Base-by-base conservation (phyloP, 2,329 filamentous ascomycete genomes). In the Laburnicola sp. region DNA sequence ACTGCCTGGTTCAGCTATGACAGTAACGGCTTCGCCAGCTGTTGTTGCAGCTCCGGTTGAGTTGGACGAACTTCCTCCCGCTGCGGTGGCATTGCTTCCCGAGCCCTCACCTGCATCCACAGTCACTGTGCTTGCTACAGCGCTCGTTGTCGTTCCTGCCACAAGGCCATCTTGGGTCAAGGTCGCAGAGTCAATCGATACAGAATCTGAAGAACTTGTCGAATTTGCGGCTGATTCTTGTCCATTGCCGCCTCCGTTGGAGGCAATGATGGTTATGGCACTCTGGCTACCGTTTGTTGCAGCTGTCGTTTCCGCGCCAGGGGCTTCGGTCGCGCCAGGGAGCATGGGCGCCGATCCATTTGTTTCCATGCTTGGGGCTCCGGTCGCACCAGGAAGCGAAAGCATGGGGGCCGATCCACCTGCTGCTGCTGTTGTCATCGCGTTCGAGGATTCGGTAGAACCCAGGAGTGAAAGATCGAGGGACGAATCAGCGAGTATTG, bases 131-230 rank as follows among this genome's bases (percentile, higher is more conserved):
- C 43, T 49, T 10, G 50, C 59, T 9, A 43, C 59, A 26, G 54
- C 47, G 6, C 53, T 62, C 1, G 54, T 62, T 3, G 62, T 64
- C 2, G 59, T 60, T 9, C 58, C 58, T 6, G 56, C 57, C 7
- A 54, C 51, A 28, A 66, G 53, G 16, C 54, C 64, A 48, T 55
- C 65, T 22, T 48, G 34, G 10, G 34, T 45, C 32, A 45, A 23
- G 7, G 30, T 34, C 25, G 43, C 34, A 3, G 32, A 36, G 25
- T 45, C 38, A 23, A 37, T 45, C n/a, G 43, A 37, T 30, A 26
- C 7, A 10, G 32, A n/a, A n/a, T n/a, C 16, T 2, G 32, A 16
- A 27, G 42, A 45, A 1, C 32, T 27, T 8, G 42, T 45, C 25
- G 32, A 32, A 16, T 45, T 45, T n/a, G 25, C 43, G 26, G 34